Evolutionary conservation across 2,329 filamentous ascomycete genomes (phyloP), one percentile per base, ranked within the genome.

Genomic region (Raffaelea arxii): DNA sequence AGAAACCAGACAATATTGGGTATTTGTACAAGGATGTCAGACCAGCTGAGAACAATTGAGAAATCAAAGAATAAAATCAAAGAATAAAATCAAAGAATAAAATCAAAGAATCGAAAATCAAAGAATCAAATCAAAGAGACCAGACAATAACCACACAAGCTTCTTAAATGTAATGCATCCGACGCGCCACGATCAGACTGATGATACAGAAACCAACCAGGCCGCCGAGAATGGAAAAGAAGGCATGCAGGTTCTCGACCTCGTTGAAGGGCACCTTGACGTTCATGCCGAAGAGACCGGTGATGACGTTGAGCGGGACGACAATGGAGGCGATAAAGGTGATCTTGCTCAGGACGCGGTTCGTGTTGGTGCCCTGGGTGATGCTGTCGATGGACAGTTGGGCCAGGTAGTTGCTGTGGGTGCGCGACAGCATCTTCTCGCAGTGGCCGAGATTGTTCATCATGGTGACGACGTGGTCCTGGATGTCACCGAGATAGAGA

Each of bases 401-500:
- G 1, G 92, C 91, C 32, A 98, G 76, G 61, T 98, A 97, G 64
- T 97, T 98, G 70, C 85, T 87, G 69, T 98, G 92, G 2, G 86
- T 86, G 21, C 92, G 84, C 24, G 85, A 90, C 43, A 98, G 76
- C 76, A 98, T 96, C 74, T 97, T 97, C 64, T 98, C 92, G 56
- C 95, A 96, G 62, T 98, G 92, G 1, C 81, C 81, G 56, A 98
- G 67, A 65, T 94, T 98, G 55, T 86, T 92, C 77, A 95, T 94
- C 91, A 97, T 97, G 40, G 92, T 98, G 49, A 98, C 88, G 45
- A 98, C 91, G 75, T 98, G 92, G 67, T 98, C 92, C 65, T 98
- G 92, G 53, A 98, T 96, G 67, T 98, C 92, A 59, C 88, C 88
- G 30, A 98, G 77, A 61, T 98, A 98, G 58, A 98, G 78, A 21